phyloP scores from a whole-genome alignment of 164 flowering plant genomes.

The Piper longum region DNA sequence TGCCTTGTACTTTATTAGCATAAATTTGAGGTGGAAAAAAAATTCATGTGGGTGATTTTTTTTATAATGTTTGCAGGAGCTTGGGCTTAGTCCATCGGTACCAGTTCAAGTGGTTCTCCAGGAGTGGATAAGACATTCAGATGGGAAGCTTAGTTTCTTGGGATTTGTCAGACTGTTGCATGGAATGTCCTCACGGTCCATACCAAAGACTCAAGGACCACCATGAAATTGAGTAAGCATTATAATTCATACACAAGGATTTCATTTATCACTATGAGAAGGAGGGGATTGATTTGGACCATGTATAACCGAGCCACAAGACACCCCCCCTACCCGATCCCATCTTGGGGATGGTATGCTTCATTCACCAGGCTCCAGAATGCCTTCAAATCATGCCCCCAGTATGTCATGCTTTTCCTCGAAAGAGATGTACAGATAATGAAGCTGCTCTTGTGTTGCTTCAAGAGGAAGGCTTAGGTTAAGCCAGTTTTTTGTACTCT shows the following conservation, averaged over 20 bases:
- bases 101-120: conserved; percentile 91
- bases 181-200: conserved; percentile 62
- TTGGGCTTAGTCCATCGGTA: conserved; percentile 80
- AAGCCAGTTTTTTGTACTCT: not conserved
- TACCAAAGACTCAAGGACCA: conserved; percentile 38
- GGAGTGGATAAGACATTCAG: conserved; percentile 89
- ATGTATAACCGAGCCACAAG: too few species aligned
- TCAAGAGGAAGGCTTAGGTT: not conserved
- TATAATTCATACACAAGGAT: not conserved
- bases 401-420: not conserved
- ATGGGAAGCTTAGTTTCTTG: conserved; percentile 88
- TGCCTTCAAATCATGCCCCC: not conserved
- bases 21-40: too few species aligned
- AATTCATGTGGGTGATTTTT: not conserved
- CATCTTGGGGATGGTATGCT: too few species aligned
- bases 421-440: not conserved
- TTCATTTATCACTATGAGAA: not conserved
- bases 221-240: not conserved
- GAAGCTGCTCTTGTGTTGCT: not conserved
- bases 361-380: too few species aligned
- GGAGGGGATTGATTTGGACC: not conserved
- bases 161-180: conserved; percentile 84
- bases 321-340: too few species aligned
- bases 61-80: conserved; percentile 38
- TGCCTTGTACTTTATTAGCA: not conserved